Evolutionary conservation across 2,329 filamentous ascomycete genomes (phyloP), one percentile per base, ranked within the genome.

Genomic region (Diplodia corticola): DNA sequence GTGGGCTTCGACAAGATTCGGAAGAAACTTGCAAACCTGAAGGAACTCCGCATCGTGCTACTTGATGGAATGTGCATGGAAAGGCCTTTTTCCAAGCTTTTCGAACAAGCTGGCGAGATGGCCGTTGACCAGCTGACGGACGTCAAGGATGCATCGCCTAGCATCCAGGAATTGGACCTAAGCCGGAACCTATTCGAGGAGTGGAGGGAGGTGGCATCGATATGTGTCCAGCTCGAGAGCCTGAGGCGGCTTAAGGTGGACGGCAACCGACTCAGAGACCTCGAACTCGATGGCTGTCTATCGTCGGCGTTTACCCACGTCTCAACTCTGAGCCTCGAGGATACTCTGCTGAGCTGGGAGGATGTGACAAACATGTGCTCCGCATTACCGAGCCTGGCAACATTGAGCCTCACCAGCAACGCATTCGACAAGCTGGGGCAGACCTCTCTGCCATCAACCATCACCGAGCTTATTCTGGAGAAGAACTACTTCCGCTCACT

Each of bases 1-100:
- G 87, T 98, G 37, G 95, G 95, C 33, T 98, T 98, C 71, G 93
- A 96, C 71, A 97, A 97, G 82, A 92, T 97, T 70, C 87, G 90
- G 50, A 85, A 85, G 70, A 88, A 93, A 78, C 88, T 96, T 73
- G 90, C 93, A 71, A 83, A 90, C 73, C 82, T 98, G 35, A 82
- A 89, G 64, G 91, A 95, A 72, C 84, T 98, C 67, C 89, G 85
- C 70, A 88, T 93, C 65, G 88, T 96, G 59, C 87, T 98, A 46
- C 82, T 99, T 7, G 93, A 98, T 78, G 89, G 90, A 15, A 79
- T 92, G 73, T 83, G 86, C 60, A 85, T 98, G 68, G 78, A 76
- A 61, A 74, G 77, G 20, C 72, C 76, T 17, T 67, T 74, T 22
- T 75, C 73, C 5, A 71, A 72, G 3, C 64, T 65, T 22, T 46